These are phyloP conservation scores for Plasmodium blacklocki DNA, from an alignment of 169 alveolate genomes.

Conservation along the genomic window DNA sequence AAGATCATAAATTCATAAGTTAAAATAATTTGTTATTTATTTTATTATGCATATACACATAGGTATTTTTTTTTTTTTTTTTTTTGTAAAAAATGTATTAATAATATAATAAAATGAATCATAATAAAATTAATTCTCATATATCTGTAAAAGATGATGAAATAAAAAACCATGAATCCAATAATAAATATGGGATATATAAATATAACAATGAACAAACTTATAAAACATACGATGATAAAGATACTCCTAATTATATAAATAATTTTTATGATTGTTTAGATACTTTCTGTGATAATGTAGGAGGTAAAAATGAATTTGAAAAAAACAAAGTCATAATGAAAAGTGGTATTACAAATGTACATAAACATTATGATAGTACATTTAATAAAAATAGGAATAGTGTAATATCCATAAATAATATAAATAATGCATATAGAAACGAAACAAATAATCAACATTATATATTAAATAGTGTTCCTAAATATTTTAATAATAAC, in stretches of 20 bases:
- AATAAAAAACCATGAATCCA: constrained; percentile 10
- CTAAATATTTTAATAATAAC: constrained; percentile 11
- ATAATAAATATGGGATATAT: not conserved
- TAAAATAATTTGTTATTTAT: no score
- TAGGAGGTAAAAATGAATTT: no score
- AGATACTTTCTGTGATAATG: constrained; percentile 10
- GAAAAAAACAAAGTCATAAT: no score
- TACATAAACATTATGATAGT: no score
- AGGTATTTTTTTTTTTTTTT: not conserved
- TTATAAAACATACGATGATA: constrained; percentile 3
- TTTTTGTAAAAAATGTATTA: constrained; percentile 18
- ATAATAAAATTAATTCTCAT: constrained; percentile 20
- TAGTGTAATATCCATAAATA: not conserved
- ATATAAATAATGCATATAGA: not conserved
- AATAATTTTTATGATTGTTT: constrained; percentile 6
- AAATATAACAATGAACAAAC: constrained; percentile 19
- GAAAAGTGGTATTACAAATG: no score
- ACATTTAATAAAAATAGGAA: no score
- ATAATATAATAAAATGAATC: constrained; percentile 42
- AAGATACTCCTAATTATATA: constrained; percentile 39
- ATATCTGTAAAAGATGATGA: constrained; percentile 11
- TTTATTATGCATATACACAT: no score
- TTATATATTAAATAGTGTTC: not conserved
- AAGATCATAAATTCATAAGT: no score
- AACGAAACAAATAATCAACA: not conserved